Evolutionary conservation across 2,329 filamentous ascomycete genomes (phyloP).

Genomic region (Colletotrichum higginsianum): DNA sequence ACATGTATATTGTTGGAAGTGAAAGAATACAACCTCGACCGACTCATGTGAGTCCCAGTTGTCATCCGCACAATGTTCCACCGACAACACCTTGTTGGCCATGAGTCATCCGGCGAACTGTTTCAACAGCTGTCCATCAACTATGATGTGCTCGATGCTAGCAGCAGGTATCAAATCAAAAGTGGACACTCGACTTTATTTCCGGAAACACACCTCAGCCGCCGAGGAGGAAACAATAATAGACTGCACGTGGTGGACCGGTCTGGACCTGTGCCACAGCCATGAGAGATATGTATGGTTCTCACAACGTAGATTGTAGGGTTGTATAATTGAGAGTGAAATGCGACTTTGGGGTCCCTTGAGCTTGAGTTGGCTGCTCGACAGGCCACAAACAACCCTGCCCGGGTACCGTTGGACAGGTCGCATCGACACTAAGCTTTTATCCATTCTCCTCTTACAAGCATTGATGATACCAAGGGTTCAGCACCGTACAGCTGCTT

Average conservation of each 20-base stretch:
- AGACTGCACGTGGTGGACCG: no score
- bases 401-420: neutral
- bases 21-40: neutral
- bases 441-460: neutral
- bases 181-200: neutral
- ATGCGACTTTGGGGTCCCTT: neutral
- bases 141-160: neutral
- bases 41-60: neutral
- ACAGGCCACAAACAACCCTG: neutral
- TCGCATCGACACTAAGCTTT: neutral
- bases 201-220: neutral
- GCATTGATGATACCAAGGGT: constrained; percentile 38
- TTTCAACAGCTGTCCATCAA: neutral
- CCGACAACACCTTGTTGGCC: neutral
- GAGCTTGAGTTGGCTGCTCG: neutral
- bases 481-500: constrained; percentile 29
- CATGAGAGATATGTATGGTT: neutral
- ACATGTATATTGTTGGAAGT: neutral
- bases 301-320: neutral
- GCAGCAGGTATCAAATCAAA: neutral
- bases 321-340: neutral
- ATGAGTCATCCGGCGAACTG: neutral
- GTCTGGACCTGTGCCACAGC: neutral
- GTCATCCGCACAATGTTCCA: neutral
- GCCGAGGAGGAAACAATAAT: no score